phyloP scores from a whole-genome alignment of 179 eudicot species.

The Sideroxylon spinosum region DNA sequence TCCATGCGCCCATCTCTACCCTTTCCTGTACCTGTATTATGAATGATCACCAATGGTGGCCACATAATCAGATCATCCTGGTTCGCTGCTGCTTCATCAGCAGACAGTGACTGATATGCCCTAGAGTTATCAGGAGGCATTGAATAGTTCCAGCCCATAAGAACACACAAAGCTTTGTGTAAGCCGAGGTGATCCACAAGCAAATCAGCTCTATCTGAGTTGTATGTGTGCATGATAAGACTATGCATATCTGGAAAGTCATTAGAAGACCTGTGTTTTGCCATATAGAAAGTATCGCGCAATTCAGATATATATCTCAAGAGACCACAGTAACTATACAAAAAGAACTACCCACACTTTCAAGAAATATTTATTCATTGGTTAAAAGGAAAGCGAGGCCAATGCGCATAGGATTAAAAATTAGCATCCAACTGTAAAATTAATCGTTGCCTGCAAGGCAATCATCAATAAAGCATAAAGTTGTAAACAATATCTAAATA shows the following conservation, averaged over 20 bases:
- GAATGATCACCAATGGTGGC: conserved; percentile 88
- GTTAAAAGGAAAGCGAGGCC: conserved; percentile 1
- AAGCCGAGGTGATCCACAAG: conserved; percentile 89
- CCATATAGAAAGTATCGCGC: conserved; percentile 49
- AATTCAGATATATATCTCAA: conserved; percentile 32
- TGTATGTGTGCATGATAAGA: conserved; percentile 84
- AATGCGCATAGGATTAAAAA: not conserved
- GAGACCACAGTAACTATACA: not conserved
- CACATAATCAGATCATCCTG: conserved; percentile 85
- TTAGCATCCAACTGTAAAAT: not conserved
- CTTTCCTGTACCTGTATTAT: conserved; percentile 82
- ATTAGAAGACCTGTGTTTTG: conserved; percentile 82
- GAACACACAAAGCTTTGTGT: conserved; percentile 88
- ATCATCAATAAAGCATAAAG: not conserved
- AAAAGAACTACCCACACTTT: not conserved
- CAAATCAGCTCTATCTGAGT: conserved; percentile 60
- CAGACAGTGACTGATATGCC: conserved; percentile 70
- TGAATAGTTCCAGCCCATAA: conserved; percentile 91
- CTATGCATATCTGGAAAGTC: conserved; percentile 82
- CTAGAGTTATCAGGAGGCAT: conserved; percentile 76
- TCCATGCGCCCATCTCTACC: conserved; percentile 87
- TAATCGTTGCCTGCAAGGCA: not conserved
- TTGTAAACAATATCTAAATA: conserved; percentile 16
- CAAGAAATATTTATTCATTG: not conserved
- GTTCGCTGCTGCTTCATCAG: conserved; percentile 71